Conservation (phyloP, 2,329 filamentous ascomycete species). For the Fusarium armeniacum region DNA sequence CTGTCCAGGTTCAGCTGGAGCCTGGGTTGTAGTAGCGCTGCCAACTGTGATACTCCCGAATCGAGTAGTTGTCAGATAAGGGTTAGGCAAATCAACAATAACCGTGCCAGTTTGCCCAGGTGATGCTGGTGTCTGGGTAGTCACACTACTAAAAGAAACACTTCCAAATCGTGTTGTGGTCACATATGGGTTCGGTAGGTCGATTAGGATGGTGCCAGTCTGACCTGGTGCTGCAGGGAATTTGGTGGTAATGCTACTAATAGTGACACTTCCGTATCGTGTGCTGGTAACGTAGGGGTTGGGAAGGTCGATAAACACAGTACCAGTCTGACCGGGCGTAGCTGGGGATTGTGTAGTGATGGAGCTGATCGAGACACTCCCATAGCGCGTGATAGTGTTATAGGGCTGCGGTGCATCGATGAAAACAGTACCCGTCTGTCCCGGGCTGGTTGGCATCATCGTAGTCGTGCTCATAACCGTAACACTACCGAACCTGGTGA, state of each 20-base stretch:
- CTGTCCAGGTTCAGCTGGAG: not conserved
- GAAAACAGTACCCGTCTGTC: conserved; percentile 4
- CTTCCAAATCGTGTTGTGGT: not conserved
- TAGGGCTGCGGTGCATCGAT: conserved; percentile 1
- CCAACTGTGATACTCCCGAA: not conserved
- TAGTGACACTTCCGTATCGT: not conserved
- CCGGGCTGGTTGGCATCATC: not conserved
- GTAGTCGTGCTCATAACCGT: conserved; percentile 5
- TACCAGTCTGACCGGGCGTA: not conserved
- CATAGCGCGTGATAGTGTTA: not conserved
- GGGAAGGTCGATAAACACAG: not conserved
- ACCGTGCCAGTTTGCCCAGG: not conserved
- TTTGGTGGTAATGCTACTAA: not conserved
- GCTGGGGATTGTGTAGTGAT: not conserved
- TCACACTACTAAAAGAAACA: not conserved
- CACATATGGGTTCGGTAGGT: not conserved
- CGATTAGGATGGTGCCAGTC: not conserved
- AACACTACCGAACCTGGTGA: not conserved
- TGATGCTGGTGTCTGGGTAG: not conserved
- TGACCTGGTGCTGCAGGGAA: not conserved
- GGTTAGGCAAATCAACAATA: not conserved
- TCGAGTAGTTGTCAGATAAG: not conserved
- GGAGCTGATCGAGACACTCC: not conserved
- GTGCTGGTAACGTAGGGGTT: not conserved
- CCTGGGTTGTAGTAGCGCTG: not conserved